Percentiles rank a stretch among this genome's conserved stretches.
phyloP scores from a whole-genome alignment of 148 eudicot genomes.

The Pouteria glomerata region DNA sequence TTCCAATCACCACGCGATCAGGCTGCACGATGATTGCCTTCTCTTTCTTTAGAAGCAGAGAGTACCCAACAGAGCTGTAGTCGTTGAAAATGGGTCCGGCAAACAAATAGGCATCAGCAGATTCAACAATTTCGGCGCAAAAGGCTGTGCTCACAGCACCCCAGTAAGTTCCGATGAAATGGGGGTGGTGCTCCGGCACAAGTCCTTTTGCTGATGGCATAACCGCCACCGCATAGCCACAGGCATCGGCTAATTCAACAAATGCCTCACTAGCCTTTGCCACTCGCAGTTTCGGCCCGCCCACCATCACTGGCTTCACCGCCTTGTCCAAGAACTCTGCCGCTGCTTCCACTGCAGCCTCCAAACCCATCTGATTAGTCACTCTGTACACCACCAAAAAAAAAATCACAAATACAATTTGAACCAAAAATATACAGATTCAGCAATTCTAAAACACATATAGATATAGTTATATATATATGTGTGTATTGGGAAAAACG shows the following conservation, averaged over 20 bases:
- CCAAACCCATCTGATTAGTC: conserved; percentile 18
- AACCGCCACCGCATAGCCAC: conserved; percentile 4
- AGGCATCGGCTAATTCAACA: conserved; percentile 11
- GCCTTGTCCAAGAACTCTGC: conserved; percentile 16
- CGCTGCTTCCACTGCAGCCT: conserved; percentile 17
- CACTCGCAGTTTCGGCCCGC: conserved; percentile 15
- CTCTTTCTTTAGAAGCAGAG: conserved; percentile 48
- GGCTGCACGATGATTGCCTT: conserved; percentile 53
- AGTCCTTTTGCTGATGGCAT: conserved; percentile 21
- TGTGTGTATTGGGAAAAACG: no score
- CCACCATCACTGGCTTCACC: conserved; percentile 19
- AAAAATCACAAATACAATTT: not conserved
- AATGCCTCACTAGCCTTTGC: conserved; percentile 10
- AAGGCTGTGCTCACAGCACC: conserved; percentile 14
- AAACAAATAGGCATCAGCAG: conserved; percentile 15
- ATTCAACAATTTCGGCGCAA: conserved; percentile 14
- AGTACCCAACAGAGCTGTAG: conserved; percentile 58
- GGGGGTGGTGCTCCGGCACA: conserved; percentile 13
- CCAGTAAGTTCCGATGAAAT: conserved; percentile 18
- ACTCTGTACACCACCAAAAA: not conserved
- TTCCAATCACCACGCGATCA: conserved; percentile 44
- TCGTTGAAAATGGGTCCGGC: conserved; percentile 43
- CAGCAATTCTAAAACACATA: not conserved
- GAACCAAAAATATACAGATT: not conserved
- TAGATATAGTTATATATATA: not conserved